Conservation (phyloP, 2,329 filamentous ascomycete genomes). For the Coleophoma crateriformis region DNA sequence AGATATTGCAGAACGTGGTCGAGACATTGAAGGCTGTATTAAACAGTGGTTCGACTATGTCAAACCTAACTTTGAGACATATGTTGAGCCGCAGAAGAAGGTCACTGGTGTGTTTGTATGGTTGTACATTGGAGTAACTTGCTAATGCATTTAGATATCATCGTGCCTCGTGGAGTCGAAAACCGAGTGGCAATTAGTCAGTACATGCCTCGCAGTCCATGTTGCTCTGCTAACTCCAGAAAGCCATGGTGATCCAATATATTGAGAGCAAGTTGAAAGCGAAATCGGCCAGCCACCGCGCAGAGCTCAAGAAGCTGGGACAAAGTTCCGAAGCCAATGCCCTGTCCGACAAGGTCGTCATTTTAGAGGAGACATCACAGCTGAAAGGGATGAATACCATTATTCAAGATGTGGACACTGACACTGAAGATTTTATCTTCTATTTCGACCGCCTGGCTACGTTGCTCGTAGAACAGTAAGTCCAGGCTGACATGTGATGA, state of each 20-base stretch:
- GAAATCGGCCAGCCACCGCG: conserved; percentile 79
- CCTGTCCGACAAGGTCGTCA: conserved; percentile 67
- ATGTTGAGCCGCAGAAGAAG: conserved; percentile 84
- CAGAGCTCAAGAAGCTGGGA: conserved; percentile 72
- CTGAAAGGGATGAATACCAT: conserved; percentile 86
- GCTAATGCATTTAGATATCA: conserved; percentile 60
- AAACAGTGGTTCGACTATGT: conserved; percentile 98
- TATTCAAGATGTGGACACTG: conserved; percentile 72
- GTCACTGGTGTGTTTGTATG: conserved; percentile 57
- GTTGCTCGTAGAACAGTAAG: conserved; percentile 74
- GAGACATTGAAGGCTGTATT: conserved; percentile 91
- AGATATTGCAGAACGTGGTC: conserved; percentile 82
- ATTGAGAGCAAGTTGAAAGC: conserved; percentile 81
- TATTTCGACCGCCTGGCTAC: conserved; percentile 89
- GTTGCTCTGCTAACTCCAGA: conserved; percentile 1
- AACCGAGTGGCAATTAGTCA: conserved; percentile 84
- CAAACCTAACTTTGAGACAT: conserved; percentile 95
- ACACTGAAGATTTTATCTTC: conserved; percentile 89
- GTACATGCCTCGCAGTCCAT: conserved; percentile 19
- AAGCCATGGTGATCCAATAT: conserved; percentile 89
- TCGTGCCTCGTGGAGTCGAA: conserved; percentile 90
- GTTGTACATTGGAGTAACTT: background rate
- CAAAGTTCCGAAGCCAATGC: conserved; percentile 64
- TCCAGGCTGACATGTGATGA: conserved; percentile 6
- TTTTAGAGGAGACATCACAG: conserved; percentile 74